Evolutionary conservation across 441 rosid species (phyloP), one percentile per base, ranked within the genome.

Genomic region (Biscutella auriculata): DNA sequence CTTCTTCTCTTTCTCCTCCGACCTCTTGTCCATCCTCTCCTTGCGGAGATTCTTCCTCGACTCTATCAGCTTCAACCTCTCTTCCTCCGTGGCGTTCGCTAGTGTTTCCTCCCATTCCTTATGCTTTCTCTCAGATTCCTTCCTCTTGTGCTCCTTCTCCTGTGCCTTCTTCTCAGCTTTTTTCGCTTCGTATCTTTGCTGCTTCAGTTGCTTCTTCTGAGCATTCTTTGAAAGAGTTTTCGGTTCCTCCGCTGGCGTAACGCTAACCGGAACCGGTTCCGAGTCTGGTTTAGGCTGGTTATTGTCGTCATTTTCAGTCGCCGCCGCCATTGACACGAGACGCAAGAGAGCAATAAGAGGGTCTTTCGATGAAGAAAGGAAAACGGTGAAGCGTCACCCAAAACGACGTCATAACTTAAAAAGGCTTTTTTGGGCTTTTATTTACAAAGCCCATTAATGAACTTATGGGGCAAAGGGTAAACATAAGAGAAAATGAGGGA

Each of bases 101-200:
- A 91, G 75, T 9, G 75, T 79, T 35, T 81, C 83, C 13, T 82
- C 83, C 98, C 98, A 88, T 64, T 91, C 88, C 71, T 73, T 79
- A 5, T 77, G 82, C 79, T 82, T 84, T 63, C 87, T 69, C 78
- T 83, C 95, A 0, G 53, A 79, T 12, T 84, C 91, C 41, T 66
- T 73, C 77, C 43, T 73, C 79, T 80, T 90, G n/a, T 77, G 81
- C 73, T 73, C 85, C 67, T 88, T 86, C 63, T 69, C 55, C 3
- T 27, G 62, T 8, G 95, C 95, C 70, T 88, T 86, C 76, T 84
- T 92, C 87, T 84, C 95, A 5, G 90, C 83, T 65, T 88, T 92
- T 80, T 78, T 82, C 21, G 76, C 90, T 62, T 81, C 88, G 74
- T 30, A 86, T 52, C 71, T 77, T 71, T 76, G 80, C 58, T 82